Evolutionary conservation across 345 rosid genomes (phyloP).

Genomic region (Eucalyptus sp.): DNA sequence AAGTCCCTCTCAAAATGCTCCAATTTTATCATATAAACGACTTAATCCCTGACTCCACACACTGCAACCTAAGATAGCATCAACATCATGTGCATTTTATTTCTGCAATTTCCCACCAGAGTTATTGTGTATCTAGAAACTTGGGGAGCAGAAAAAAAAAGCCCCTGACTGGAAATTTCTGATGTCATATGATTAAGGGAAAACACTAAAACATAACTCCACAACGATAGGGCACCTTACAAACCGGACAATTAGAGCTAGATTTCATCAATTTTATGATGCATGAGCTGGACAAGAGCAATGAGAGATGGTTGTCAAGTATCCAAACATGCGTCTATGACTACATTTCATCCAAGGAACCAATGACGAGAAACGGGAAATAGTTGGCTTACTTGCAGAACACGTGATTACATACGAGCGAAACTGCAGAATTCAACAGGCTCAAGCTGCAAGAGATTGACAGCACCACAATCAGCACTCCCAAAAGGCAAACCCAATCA

Average conservation of each 20-base stretch:
- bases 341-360: neutral
- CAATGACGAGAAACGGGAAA: neutral
- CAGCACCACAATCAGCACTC: neutral
- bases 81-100: neutral
- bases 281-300: constrained; percentile 33
- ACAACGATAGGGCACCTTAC: constrained; percentile 64
- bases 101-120: neutral
- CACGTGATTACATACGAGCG: constrained; percentile 73
- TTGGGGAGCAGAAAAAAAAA: neutral
- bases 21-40: neutral
- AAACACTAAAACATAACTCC: constrained; percentile 31
- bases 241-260: constrained; percentile 54
- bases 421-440: constrained; percentile 47
- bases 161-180: neutral
- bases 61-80: neutral
- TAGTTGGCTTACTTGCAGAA: constrained; percentile 70
- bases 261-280: constrained; percentile 71
- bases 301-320: neutral
- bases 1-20: neutral
- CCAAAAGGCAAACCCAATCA: neutral
- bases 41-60: neutral
- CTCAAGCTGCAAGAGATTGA: constrained; percentile 46
- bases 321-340: neutral
- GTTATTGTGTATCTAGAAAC: neutral
- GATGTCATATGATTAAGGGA: neutral